phyloP scores from a whole-genome alignment of 345 rosid genomes.

The Xanthoceras sorbifolium region DNA sequence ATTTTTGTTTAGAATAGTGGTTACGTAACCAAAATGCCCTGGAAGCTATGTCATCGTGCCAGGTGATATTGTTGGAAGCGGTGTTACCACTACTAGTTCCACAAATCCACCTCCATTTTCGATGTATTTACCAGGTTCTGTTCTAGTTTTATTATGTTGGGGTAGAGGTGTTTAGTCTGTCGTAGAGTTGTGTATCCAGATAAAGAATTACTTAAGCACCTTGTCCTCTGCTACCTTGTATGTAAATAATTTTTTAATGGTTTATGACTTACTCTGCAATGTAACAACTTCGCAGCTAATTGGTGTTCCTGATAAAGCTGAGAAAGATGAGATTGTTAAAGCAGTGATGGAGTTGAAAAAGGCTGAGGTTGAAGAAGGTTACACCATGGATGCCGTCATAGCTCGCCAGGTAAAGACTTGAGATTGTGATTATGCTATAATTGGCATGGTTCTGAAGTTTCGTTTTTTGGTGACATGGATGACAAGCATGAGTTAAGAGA shows the following conservation, averaged over 20 bases:
- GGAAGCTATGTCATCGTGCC: too few relatives aligned
- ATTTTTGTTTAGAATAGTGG: too few relatives aligned
- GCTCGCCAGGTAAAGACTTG: conserved; percentile 72
- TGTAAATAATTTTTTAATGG: background rate
- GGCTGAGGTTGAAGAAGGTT: conserved; percentile 84
- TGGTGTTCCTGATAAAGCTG: conserved; percentile 73
- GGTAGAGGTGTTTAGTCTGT: background rate
- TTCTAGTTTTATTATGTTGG: background rate
- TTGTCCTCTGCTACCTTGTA: background rate
- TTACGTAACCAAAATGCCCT: too few relatives aligned
- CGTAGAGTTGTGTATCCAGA: background rate
- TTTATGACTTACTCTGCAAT: conserved; percentile 10
- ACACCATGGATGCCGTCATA: conserved; percentile 65
- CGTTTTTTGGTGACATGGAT: background rate
- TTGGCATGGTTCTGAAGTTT: background rate
- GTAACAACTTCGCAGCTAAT: conserved; percentile 54
- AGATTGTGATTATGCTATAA: conserved; percentile 1
- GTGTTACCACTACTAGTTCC: background rate
- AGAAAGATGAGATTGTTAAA: conserved; percentile 94
- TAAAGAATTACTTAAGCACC: background rate
- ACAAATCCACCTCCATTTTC: background rate
- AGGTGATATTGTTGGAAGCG: too few relatives aligned
- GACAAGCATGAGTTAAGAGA: background rate
- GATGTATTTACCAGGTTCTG: background rate
- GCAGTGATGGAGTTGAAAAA: conserved; percentile 72